A percentile compares a stretch with the other conserved stretches of the same genome.
Conservation (phyloP, 2,329 filamentous ascomycete genomes). For the Arthroderma sp. region DNA sequence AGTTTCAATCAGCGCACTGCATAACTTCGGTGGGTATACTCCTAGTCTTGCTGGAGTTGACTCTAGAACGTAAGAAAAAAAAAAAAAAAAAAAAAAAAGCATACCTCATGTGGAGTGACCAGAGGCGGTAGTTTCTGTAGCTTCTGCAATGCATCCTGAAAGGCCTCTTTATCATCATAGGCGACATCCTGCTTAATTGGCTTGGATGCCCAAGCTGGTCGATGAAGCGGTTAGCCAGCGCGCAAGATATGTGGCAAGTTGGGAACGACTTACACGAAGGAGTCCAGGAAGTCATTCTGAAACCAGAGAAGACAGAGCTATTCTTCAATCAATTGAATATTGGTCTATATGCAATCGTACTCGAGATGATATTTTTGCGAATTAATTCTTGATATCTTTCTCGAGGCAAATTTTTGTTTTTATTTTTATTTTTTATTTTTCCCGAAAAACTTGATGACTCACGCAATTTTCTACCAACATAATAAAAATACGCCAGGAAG, state of each 20-base stretch:
- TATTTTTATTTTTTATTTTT: no score
- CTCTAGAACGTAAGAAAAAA: neutral
- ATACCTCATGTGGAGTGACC: conserved; percentile 34
- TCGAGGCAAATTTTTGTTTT: no score
- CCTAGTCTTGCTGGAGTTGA: neutral
- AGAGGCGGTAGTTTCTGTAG: conserved; percentile 34
- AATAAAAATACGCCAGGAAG: no score
- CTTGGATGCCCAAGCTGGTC: conserved; percentile 30
- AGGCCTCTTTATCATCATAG: conserved; percentile 30
- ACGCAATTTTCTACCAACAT: no score
- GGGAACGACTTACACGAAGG: conserved; percentile 16
- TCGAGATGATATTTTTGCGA: no score
- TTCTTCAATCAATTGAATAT: no score
- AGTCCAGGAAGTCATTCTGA: conserved; percentile 15
- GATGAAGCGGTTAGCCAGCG: neutral
- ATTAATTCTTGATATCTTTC: no score
- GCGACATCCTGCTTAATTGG: conserved; percentile 35
- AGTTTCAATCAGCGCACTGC: conserved; percentile 6
- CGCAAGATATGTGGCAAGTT: neutral
- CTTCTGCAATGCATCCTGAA: conserved; percentile 29
- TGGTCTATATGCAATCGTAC: no score
- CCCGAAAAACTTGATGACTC: no score
- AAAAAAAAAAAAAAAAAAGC: neutral
- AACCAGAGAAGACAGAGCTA: neutral
- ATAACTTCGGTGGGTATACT: neutral